Evolutionary conservation across 2,329 filamentous ascomycete genomes (phyloP).

Genomic region (Cladosporium sp.): DNA sequence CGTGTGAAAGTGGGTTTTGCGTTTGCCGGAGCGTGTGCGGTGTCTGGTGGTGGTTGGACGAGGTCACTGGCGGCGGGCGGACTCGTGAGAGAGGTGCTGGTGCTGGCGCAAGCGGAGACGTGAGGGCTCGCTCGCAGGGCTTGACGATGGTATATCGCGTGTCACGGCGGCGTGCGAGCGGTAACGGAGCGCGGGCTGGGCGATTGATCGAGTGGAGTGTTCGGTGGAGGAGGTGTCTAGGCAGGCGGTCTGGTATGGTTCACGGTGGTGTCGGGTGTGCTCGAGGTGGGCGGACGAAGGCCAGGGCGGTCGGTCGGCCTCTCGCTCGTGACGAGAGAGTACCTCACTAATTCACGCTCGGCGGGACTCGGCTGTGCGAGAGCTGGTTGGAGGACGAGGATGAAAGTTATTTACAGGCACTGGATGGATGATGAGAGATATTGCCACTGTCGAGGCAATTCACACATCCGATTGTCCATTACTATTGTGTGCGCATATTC

Average conservation of each 20-base stretch:
- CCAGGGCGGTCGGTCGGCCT: neutral
- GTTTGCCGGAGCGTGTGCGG: neutral
- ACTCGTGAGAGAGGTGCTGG: constrained; percentile 7
- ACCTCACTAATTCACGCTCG: constrained; percentile 13
- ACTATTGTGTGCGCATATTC: neutral
- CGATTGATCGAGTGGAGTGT: neutral
- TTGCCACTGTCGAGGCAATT: neutral
- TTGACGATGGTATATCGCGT: constrained; percentile 14
- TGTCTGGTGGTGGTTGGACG: neutral
- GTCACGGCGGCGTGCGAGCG: neutral
- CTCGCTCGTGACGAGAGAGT: constrained; percentile 13
- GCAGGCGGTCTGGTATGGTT: neutral
- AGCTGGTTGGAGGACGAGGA: constrained; percentile 2
- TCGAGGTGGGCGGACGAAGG: neutral
- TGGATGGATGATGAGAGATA: neutral
- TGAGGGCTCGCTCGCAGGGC: constrained; percentile 5
- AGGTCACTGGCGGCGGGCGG: constrained; percentile 6
- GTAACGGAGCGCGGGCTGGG: neutral
- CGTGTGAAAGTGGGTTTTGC: neutral
- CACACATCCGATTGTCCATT: neutral
- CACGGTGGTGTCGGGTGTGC: neutral
- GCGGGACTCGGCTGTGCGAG: constrained; percentile 16
- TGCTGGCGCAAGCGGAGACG: constrained; percentile 10
- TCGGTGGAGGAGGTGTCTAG: neutral
- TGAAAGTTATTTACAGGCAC: neutral